Percentiles rank a stretch among this genome's conserved stretches.
Evolutionary conservation across 1,284 basidiomycete species (phyloP).

Genomic region (Microbotryum violaceum): DNA sequence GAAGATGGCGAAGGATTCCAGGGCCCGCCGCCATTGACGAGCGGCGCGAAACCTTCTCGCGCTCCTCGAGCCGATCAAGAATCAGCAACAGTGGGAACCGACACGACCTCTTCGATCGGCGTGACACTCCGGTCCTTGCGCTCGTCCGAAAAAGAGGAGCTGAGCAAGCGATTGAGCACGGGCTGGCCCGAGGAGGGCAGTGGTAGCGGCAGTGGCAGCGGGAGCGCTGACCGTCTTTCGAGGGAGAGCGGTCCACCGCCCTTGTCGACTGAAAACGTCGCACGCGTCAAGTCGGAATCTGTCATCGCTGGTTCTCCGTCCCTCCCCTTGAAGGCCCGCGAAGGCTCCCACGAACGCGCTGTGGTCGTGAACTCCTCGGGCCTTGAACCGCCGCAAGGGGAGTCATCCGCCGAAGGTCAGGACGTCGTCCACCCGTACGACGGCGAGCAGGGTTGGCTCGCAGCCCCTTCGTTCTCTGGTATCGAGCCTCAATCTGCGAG

Average conservation of each 20-base stretch:
- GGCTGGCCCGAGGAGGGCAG: neutral
- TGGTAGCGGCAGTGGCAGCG: neutral
- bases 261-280: neutral
- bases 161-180: neutral
- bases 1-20: no score
- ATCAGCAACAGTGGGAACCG: neutral
- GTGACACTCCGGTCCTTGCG: constrained; percentile 16
- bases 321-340: neutral
- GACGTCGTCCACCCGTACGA: constrained; percentile 12
- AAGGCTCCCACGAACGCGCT: constrained; percentile 6
- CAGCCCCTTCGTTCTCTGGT: constrained; percentile 21
- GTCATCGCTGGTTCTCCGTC: neutral
- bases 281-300: neutral
- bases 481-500: constrained; percentile 15
- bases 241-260: constrained; percentile 1
- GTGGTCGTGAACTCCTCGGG: constrained; percentile 3
- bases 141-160: constrained; percentile 16
- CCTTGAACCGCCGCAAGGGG: no score
- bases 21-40: neutral
- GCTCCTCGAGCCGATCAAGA: neutral
- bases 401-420: no score
- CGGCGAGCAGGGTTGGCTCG: constrained; percentile 22
- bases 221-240: neutral
- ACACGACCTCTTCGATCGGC: constrained; percentile 19
- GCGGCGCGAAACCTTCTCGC: neutral